Percentiles rank a stretch among this genome's conserved stretches.
These are phyloP conservation scores for Candida michaelii DNA, from an alignment of 805 yeast species.

Conservation along the genomic window DNA sequence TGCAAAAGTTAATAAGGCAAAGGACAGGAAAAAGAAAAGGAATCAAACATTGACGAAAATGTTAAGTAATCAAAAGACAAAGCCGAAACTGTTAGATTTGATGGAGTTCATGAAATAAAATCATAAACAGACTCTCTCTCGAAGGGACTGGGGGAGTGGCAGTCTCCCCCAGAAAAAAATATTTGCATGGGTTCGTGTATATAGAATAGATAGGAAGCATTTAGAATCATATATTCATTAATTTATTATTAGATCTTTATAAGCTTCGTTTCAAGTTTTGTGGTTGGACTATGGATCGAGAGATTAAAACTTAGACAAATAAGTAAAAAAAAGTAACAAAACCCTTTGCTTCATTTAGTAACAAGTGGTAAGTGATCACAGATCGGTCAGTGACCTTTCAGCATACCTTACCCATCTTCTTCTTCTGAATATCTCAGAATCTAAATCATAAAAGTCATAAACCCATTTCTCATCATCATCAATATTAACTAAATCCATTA, in stretches of 20 bases:
- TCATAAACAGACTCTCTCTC: too few species aligned
- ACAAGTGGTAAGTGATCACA: too few species aligned
- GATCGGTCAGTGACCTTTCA: conserved; percentile 3
- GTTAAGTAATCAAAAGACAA: conserved; percentile 23
- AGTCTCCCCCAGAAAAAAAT: too few species aligned
- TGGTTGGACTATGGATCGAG: too few species aligned
- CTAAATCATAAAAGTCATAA: conserved; percentile 52
- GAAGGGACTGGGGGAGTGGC: too few species aligned
- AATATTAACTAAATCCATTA: conserved; percentile 53
- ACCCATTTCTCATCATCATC: conserved; percentile 86
- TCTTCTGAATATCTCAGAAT: conserved; percentile 48
- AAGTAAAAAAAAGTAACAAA: too few species aligned
- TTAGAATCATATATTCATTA: conserved; percentile 4
- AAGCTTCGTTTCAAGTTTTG: too few species aligned
- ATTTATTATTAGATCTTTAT: background rate
- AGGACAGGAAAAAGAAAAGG: conserved; percentile 43
- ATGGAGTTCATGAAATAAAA: conserved; percentile 46
- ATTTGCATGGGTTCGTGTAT: too few species aligned
- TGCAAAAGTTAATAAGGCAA: conserved; percentile 23
- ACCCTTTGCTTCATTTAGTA: too few species aligned
- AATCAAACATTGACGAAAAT: conserved; percentile 33
- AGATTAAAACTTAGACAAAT: too few species aligned
- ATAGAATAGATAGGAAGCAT: background rate
- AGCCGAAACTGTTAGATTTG: conserved; percentile 40
- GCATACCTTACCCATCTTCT: conserved; percentile 61